Conservation (phyloP, 2,329 filamentous ascomycete species). For the Fusarium sp. region DNA sequence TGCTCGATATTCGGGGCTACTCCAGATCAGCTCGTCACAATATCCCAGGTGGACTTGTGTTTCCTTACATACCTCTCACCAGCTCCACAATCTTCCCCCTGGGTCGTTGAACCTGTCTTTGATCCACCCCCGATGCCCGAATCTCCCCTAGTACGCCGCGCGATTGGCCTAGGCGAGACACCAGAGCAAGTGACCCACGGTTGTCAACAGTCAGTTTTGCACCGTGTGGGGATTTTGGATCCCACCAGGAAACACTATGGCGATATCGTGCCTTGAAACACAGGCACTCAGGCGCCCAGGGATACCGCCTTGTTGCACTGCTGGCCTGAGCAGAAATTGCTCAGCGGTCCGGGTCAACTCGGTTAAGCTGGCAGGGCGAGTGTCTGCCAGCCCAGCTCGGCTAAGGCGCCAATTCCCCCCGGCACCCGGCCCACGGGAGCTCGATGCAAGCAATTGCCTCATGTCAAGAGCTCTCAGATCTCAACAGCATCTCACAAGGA, state of each 20-base stretch:
- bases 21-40: conserved; percentile 19
- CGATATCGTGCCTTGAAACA: conserved; percentile 43
- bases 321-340: conserved; percentile 19
- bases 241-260: conserved; percentile 27
- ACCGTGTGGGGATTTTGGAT: conserved; percentile 47
- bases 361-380: conserved; percentile 44
- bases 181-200: conserved; percentile 35
- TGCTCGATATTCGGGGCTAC: conserved; percentile 21
- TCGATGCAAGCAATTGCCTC: conserved; percentile 46
- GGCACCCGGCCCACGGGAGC: conserved; percentile 47
- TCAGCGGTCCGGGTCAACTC: conserved; percentile 40
- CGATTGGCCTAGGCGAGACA: conserved; percentile 39
- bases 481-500: conserved; percentile 13
- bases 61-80: conserved; percentile 45
- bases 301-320: conserved; percentile 29
- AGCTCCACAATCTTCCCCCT: conserved; percentile 43
- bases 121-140: conserved; percentile 35
- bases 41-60: conserved; percentile 37
- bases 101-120: conserved; percentile 29
- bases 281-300: conserved; percentile 40
- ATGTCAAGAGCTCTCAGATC: conserved; percentile 31
- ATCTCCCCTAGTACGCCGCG: conserved; percentile 17
- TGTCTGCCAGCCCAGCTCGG: conserved; percentile 37
- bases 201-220: conserved; percentile 45
- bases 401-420: conserved; percentile 42